Evolutionary conservation across 257 asterid genomes (phyloP), one percentile per base, ranked within the genome.

Genomic region (Rubia yunnanensis): DNA sequence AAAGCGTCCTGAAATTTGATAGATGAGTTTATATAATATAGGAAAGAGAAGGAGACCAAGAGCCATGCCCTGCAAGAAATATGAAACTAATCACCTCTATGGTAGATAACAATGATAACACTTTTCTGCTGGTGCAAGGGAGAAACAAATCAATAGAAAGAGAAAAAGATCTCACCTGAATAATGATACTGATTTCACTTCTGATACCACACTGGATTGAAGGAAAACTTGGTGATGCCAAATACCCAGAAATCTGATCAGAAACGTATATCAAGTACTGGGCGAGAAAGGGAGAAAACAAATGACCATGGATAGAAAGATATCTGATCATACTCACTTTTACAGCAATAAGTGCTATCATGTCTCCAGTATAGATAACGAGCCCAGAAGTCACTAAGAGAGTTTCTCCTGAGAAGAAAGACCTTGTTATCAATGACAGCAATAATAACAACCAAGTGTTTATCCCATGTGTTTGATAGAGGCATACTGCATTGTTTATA

Each of bases 111-210:
- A 24, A 15, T 5, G 27, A 14, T 26, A 50, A 34, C 30, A 26
- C n/a, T 49, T 27, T 59, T 22, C 15, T 36, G 57, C 20, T 28
- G 7, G 39, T 30, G 30, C 48, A 34, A 18, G 48, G 18, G 71
- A 41, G 28, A 58, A 68, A 6, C 63, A 57, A 52, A 65, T 64
- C 5, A 18, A 31, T 7, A 55, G 66, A n/a, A 64, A 79, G 63
- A 61, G 11, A 35, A 64, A 24, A 34, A 74, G 63, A 63, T 20
- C 52, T 63, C 76, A 91, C 99, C 96, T 94, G 97, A 75, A 86
- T 84, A 67, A 90, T 94, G 67, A 85, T 85, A 84, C 81, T 80
- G 83, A 88, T 90, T 79, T 90, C 95, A 67, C 92, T 88, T 84
- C 92, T 78, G 57, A 78, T 70, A 64, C 78, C 88, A 76, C 74